A percentile compares a stretch with the other conserved stretches of the same genome.
These are phyloP conservation scores for Tetracladium setigerum DNA, from an alignment of 495 filamentous ascomycete species.

Conservation along the genomic window DNA sequence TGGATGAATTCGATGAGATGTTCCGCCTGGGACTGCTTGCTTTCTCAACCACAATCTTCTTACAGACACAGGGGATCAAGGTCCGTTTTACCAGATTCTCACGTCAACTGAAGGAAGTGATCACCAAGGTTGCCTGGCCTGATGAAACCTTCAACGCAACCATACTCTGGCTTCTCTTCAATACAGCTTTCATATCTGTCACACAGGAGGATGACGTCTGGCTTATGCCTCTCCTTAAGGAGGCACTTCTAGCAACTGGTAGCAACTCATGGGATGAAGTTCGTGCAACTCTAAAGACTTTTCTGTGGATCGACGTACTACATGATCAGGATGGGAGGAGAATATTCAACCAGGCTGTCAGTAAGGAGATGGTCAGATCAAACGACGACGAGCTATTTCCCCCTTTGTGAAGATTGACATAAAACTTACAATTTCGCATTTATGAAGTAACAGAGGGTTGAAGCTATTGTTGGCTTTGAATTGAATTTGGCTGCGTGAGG, in stretches of 20 bases:
- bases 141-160: slow-evolving; percentile 8
- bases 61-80: too few species aligned
- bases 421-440: too few species aligned
- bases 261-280: slow-evolving; percentile 23
- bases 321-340: slow-evolving; percentile 27
- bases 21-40: slow-evolving; percentile 33
- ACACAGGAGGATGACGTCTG: slow-evolving; percentile 18
- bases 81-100: too few species aligned
- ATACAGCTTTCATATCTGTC: background rate
- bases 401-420: too few species aligned
- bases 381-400: too few species aligned
- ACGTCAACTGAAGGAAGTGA: too few species aligned
- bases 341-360: too few species aligned
- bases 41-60: slow-evolving; percentile 31
- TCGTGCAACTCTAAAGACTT: slow-evolving; percentile 19
- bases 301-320: slow-evolving; percentile 29
- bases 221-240: slow-evolving; percentile 17
- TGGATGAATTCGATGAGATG: slow-evolving; percentile 27
- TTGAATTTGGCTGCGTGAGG: too few species aligned
- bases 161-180: slow-evolving; percentile 31
- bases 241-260: slow-evolving; percentile 14
- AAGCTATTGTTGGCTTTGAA: too few species aligned
- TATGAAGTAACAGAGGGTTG: too few species aligned
- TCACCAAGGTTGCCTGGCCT: background rate
- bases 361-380: too few species aligned